Conservation (phyloP, 257 asterid genomes). For the Rehmannia glutinosa region DNA sequence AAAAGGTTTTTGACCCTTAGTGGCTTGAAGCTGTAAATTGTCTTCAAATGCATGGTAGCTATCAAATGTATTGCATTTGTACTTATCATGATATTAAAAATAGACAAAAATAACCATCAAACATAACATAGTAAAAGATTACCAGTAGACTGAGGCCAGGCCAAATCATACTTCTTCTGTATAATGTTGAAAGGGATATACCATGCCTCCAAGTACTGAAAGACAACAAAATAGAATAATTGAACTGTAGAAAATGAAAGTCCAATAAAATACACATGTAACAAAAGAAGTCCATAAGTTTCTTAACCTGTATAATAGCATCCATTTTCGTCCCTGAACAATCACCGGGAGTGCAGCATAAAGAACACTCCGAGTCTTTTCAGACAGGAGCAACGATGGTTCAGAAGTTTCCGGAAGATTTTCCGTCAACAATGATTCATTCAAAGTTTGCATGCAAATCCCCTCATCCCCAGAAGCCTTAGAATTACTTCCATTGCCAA, state of each 20-base stretch:
- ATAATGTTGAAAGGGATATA: slow-evolving; percentile 82
- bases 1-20: not conserved
- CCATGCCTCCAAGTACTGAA: slow-evolving; percentile 97
- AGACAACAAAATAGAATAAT: slow-evolving; percentile 8
- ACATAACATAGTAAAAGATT: slow-evolving; percentile 18
- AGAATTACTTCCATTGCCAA: slow-evolving; percentile 34
- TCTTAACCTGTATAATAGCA: slow-evolving; percentile 73
- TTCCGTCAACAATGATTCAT: slow-evolving; percentile 17
- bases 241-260: slow-evolving; percentile 7
- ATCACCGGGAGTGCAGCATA: slow-evolving; percentile 68
- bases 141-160: slow-evolving; percentile 95
- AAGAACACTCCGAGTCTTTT: slow-evolving; percentile 56
- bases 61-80: slow-evolving; percentile 1
- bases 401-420: slow-evolving; percentile 79
- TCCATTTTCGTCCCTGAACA: slow-evolving; percentile 86
- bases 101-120: slow-evolving; percentile 3
- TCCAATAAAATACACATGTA: not conserved
- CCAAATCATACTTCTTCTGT: slow-evolving; percentile 90
- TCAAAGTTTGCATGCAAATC: slow-evolving; percentile 41
- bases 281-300: not conserved
- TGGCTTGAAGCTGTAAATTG: not conserved
- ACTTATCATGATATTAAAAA: not conserved
- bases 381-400: slow-evolving; percentile 83
- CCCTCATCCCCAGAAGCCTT: slow-evolving; percentile 37
- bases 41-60: slow-evolving; percentile 7